A percentile compares a stretch with the other conserved stretches of the same genome.
Conservation (phyloP, 768 basidiomycete genomes). For the Daedaleopsis sinensis region DNA sequence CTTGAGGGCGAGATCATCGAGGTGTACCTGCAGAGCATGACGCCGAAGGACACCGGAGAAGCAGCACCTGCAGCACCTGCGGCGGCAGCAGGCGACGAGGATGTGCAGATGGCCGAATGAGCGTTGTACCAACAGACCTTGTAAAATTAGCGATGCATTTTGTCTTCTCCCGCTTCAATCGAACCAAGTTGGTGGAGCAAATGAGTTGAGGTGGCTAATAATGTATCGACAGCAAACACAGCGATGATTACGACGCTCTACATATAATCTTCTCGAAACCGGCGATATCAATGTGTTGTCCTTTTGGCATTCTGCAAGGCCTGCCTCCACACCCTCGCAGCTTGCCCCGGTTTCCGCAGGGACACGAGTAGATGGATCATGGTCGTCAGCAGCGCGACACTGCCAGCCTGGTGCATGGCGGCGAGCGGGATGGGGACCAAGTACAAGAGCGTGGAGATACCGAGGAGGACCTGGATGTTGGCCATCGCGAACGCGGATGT, state of each 20-base stretch:
- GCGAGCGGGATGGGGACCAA: conserved; percentile 93
- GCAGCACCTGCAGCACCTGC: conserved; percentile 43
- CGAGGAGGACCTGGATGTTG: conserved; percentile 79
- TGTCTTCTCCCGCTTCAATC: neutral
- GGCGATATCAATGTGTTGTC: neutral
- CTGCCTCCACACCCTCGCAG: conserved; percentile 64
- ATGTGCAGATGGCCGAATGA: conserved; percentile 84
- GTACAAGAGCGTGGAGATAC: conserved; percentile 84
- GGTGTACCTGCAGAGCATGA: conserved; percentile 78
- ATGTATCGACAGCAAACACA: conserved; percentile 6
- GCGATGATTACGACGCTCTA: conserved; percentile 14
- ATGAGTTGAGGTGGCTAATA: conserved; percentile 5
- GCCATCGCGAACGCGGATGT: conserved; percentile 75
- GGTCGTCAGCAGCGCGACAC: conserved; percentile 82
- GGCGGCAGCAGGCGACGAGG: conserved; percentile 63
- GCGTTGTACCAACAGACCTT: conserved; percentile 11
- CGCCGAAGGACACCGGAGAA: conserved; percentile 60
- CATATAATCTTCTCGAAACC: neutral
- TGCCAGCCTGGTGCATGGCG: conserved; percentile 94
- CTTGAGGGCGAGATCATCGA: conserved; percentile 82
- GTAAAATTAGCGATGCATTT: conserved; percentile 17
- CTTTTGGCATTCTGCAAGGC: conserved; percentile 25
- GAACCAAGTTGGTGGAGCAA: neutral
- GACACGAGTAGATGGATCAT: conserved; percentile 77
- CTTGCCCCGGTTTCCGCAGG: conserved; percentile 67